Percentiles rank a stretch among this genome's conserved stretches.
Conservation (phyloP, 2,329 filamentous ascomycete species). For the Paecilomyces variotii region DNA sequence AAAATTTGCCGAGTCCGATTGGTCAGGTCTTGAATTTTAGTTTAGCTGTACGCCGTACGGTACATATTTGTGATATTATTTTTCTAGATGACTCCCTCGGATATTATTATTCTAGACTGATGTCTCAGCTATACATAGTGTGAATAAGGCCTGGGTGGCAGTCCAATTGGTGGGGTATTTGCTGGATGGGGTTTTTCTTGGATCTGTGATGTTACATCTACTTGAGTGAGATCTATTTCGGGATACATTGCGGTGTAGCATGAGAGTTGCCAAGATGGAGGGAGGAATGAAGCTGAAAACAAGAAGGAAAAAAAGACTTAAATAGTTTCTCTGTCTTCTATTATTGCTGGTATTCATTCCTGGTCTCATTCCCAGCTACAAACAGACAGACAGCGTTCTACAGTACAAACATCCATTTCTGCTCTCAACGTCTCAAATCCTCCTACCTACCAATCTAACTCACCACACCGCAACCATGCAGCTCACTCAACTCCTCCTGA, state of each 20-base stretch:
- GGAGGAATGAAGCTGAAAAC: neutral
- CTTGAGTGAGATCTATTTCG: neutral
- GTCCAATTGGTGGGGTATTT: neutral
- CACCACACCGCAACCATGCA: conserved; percentile 32
- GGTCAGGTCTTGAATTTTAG: neutral
- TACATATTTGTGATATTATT: neutral
- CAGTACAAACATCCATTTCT: neutral
- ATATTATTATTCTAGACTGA: neutral
- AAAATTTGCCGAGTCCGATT: neutral
- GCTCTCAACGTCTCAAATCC: neutral
- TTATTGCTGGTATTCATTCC: neutral
- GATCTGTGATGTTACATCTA: neutral
- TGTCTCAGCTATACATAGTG: neutral
- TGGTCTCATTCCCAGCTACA: too few species aligned
- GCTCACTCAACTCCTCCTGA: conserved; percentile 33
- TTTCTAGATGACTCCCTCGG: neutral
- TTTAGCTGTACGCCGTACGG: neutral
- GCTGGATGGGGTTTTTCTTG: neutral
- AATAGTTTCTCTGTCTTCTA: neutral
- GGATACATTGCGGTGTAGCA: neutral
- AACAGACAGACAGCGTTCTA: neutral
- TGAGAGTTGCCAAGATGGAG: neutral
- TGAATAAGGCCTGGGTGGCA: neutral
- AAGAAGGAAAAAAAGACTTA: neutral
- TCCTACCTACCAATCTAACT: neutral